A percentile compares a stretch with the other conserved stretches of the same genome.
These are phyloP conservation scores for Chimonanthus praecox DNA, from an alignment of 164 flowering plant species.

Conservation along the genomic window DNA sequence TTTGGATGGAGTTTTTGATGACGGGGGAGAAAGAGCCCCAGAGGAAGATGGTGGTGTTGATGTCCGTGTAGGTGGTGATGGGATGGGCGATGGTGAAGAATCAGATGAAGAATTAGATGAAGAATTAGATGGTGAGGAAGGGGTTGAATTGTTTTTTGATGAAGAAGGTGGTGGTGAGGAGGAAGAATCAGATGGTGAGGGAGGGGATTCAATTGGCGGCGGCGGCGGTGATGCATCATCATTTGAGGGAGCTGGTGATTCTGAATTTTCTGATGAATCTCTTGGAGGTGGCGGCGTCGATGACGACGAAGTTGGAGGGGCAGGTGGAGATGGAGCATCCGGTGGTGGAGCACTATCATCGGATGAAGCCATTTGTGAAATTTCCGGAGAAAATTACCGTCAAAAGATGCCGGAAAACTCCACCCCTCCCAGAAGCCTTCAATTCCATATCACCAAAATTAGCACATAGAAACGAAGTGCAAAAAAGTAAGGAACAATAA, in stretches of 20 bases:
- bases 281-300: conserved; percentile 7
- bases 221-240: conserved; percentile 8
- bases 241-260: conserved; percentile 6
- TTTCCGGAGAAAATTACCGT: neutral
- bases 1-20: conserved; percentile 5
- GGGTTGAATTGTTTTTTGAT: neutral
- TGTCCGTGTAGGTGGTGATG: neutral
- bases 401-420: conserved; percentile 8
- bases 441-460: neutral
- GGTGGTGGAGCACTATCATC: conserved; percentile 25
- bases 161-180: conserved; percentile 12
- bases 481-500: neutral
- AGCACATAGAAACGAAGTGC: no score
- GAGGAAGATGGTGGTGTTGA: conserved; percentile 1
- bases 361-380: conserved; percentile 20
- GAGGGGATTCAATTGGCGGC: neutral
- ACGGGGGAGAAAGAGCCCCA: neutral
- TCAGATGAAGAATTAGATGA: conserved; percentile 1
- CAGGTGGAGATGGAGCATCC: conserved; percentile 12
- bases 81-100: neutral
- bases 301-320: conserved; percentile 17
- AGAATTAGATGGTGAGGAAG: conserved; percentile 2
- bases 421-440: conserved; percentile 3
- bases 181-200: conserved; percentile 2
- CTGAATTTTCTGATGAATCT: neutral